These are phyloP conservation scores for Exophiala calicioides DNA, from an alignment of 2,329 filamentous ascomycete genomes.

Conservation along the genomic window DNA sequence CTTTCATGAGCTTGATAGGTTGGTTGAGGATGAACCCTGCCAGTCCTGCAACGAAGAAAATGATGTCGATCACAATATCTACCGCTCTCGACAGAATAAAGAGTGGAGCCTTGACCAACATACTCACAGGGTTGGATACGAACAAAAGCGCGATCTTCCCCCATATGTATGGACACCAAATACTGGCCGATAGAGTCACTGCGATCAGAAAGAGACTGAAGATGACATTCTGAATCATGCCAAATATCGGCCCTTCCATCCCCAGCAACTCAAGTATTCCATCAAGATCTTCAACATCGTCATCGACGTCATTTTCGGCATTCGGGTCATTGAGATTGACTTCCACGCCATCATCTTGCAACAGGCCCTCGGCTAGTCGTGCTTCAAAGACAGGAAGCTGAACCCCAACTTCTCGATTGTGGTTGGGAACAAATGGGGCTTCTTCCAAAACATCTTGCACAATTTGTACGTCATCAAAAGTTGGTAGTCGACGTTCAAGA, in stretches of 20 bases:
- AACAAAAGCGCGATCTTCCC: slow-evolving; percentile 81
- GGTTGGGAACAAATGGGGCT: slow-evolving; percentile 60
- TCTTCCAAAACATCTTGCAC: slow-evolving; percentile 62
- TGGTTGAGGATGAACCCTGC: slow-evolving; percentile 55
- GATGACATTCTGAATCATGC: slow-evolving; percentile 88
- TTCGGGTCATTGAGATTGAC: slow-evolving; percentile 66
- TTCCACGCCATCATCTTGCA: slow-evolving; percentile 66
- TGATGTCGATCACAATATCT: slow-evolving; percentile 75
- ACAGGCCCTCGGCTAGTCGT: slow-evolving; percentile 32
- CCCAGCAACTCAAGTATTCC: slow-evolving; percentile 94
- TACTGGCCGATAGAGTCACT: slow-evolving; percentile 78
- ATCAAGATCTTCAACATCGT: slow-evolving; percentile 93
- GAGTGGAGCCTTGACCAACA: slow-evolving; percentile 67
- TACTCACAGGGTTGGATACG: slow-evolving; percentile 72
- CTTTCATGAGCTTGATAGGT: slow-evolving; percentile 35
- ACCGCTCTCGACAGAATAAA: slow-evolving; percentile 70
- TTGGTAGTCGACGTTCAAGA: too few relatives aligned
- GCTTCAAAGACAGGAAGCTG: slow-evolving; percentile 8
- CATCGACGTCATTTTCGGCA: slow-evolving; percentile 73
- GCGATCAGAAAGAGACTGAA: slow-evolving; percentile 91
- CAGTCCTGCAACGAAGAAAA: slow-evolving; percentile 27
- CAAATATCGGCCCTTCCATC: slow-evolving; percentile 88
- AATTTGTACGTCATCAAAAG: slow-evolving; percentile 62
- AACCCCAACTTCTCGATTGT: slow-evolving; percentile 32
- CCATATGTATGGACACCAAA: slow-evolving; percentile 90